Conservation (phyloP, 2,329 filamentous ascomycete species). For the Sporothrix curviconia region DNA sequence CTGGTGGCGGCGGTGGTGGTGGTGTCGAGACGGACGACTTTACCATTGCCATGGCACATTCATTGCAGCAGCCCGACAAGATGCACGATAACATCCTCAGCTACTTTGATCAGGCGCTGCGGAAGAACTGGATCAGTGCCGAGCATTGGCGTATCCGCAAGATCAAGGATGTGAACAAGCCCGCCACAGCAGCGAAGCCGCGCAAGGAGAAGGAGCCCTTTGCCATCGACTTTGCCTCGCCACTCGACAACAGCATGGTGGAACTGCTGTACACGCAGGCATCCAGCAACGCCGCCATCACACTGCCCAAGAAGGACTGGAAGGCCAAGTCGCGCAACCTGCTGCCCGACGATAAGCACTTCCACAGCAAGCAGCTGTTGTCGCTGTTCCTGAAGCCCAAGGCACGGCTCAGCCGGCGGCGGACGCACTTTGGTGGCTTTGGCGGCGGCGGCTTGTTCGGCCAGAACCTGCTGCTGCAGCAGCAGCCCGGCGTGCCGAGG, state of each 20-base stretch:
- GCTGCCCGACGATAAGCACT: slow-evolving; percentile 95
- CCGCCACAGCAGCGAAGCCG: slow-evolving; percentile 39
- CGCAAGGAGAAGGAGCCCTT: slow-evolving; percentile 96
- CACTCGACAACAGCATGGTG: slow-evolving; percentile 63
- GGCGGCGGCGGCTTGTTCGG: slow-evolving; percentile 33
- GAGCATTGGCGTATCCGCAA: slow-evolving; percentile 97
- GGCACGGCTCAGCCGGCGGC: slow-evolving; percentile 68
- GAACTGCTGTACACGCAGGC: slow-evolving; percentile 78
- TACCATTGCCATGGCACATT: slow-evolving; percentile 69
- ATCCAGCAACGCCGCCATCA: slow-evolving; percentile 72
- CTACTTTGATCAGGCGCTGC: slow-evolving; percentile 93
- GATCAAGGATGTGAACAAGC: slow-evolving; percentile 61
- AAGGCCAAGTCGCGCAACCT: slow-evolving; percentile 89
- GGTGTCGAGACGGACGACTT: slow-evolving; percentile 66
- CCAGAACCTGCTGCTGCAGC: slow-evolving; percentile 5
- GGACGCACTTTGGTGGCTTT: slow-evolving; percentile 38
- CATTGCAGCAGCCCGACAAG: slow-evolving; percentile 56
- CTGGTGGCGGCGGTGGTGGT: slow-evolving; percentile 40
- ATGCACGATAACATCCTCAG: slow-evolving; percentile 89
- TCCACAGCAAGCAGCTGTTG: slow-evolving; percentile 86
- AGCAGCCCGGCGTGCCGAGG: slow-evolving; percentile 47
- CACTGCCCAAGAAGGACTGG: slow-evolving; percentile 88
- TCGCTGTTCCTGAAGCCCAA: slow-evolving; percentile 93
- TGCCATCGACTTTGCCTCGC: slow-evolving; percentile 80
- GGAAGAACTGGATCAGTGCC: slow-evolving; percentile 97